Base-by-base conservation (phyloP, 441 rosid genomes). In the Syzygium syzygioides region DNA sequence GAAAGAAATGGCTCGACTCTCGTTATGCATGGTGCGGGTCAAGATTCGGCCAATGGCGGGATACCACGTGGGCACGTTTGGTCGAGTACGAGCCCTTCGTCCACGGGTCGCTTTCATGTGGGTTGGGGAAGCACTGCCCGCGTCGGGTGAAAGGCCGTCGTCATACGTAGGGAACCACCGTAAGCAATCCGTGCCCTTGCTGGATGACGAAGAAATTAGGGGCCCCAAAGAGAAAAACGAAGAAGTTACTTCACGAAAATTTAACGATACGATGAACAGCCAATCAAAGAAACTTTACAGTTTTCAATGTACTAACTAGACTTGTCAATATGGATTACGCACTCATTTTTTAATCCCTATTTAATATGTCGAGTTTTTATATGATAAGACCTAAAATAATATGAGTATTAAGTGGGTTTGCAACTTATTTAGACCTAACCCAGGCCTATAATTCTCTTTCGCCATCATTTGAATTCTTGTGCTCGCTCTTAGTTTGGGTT, bases 1-100 rank as follows among this genome's bases (percentile, higher is more conserved):
- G 54, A 14, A 45, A 28, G 19, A 54, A 34, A 14, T 86, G 23
- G 87, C 32, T 45, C 10, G 64, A 25, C 76, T 30, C 76, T 32
- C 76, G 41, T 66, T 34, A 14, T 87, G 88, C 88, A 87, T 87
- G 88, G 48, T 15, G 50, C 52, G 41, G 60, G 85, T 14, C 88
- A 5, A 37, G n/a, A 19, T 18, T 2, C 0, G 1, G 52, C 88
- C 88, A 87, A 87, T 71, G 30, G 45, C 17, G 50, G 64, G 34
- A n/a, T 7, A 56, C 55, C 89, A 57, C 89, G 89, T 87, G 89
- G 80, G 55, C 54, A 28, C 30, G 86, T 87, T 85, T 55, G 68
- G 89, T 87, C 88, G 68, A 87, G 88, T 55, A 76, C 76, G 86
- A 41, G 89, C 15, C 88, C 28, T 37, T 48, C 34, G 83, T 52